These are phyloP conservation scores for Polytrichum commune DNA, from an alignment of 225 moss, liverwort and hornwort genomes.

Conservation along the genomic window DNA sequence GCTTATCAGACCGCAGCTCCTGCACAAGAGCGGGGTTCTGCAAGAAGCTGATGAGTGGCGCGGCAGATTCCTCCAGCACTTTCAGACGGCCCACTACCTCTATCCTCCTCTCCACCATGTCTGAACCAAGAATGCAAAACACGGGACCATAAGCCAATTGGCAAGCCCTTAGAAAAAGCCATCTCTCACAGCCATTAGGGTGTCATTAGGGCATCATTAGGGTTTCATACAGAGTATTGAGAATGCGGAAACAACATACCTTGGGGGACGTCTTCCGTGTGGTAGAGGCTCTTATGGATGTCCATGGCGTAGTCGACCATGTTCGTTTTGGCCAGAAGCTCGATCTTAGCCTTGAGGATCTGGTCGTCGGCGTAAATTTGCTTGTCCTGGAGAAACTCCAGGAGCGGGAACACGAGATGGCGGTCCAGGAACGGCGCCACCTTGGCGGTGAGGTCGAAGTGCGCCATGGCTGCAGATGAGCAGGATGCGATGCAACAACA, in stretches of 20 bases:
- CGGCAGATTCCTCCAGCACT: slow-evolving; percentile 91
- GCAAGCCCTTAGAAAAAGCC: too few species aligned
- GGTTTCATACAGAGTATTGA: too few species aligned
- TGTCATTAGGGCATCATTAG: too few species aligned
- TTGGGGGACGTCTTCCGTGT: slow-evolving; percentile 96
- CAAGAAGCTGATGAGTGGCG: slow-evolving; percentile 95
- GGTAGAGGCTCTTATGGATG: slow-evolving; percentile 93
- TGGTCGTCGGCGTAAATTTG: slow-evolving; percentile 94
- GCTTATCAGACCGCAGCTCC: slow-evolving; percentile 95
- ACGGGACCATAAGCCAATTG: too few species aligned
- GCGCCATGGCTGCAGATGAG: slow-evolving; percentile 66
- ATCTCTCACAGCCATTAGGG: too few species aligned
- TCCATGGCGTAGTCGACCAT: slow-evolving; percentile 99
- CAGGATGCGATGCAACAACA: background rate
- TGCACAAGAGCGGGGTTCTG: slow-evolving; percentile 93
- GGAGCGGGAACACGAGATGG: slow-evolving; percentile 90
- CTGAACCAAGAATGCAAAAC: slow-evolving; percentile 28
- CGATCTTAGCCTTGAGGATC: slow-evolving; percentile 94
- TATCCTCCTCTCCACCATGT: slow-evolving; percentile 96
- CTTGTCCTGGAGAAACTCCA: slow-evolving; percentile 98
- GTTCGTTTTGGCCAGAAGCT: slow-evolving; percentile 92
- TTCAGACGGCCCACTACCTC: slow-evolving; percentile 97
- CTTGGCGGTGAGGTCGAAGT: slow-evolving; percentile 83
- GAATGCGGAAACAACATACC: slow-evolving; percentile 34
- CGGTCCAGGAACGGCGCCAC: slow-evolving; percentile 95